These are phyloP conservation scores for Coemansia sp. DNA, from an alignment of 192 early-diverging fungal species.

Conservation along the genomic window DNA sequence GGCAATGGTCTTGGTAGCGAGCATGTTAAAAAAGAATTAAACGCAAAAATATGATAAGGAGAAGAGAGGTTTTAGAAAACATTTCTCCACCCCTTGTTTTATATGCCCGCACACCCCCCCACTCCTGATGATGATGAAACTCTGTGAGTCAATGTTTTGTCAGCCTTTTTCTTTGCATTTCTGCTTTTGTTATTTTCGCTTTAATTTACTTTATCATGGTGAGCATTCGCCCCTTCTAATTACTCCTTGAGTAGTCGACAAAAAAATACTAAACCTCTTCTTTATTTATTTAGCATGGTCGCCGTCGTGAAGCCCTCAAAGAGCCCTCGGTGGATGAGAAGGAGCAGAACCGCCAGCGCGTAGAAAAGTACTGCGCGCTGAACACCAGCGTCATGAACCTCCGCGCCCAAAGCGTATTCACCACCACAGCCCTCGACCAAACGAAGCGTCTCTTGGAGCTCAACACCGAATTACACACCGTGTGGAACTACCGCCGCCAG, in stretches of 20 bases:
- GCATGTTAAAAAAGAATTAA: constrained; percentile 7
- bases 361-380: constrained; percentile 44
- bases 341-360: constrained; percentile 30
- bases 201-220: constrained; percentile 16
- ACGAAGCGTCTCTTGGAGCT: constrained; percentile 72
- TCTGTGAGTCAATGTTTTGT: not conserved
- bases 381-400: constrained; percentile 32
- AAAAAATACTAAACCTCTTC: not conserved
- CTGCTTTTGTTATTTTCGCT: constrained; percentile 23
- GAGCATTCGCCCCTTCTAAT: not conserved
- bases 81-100: not conserved
- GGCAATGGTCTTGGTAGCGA: constrained; percentile 15
- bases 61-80: not conserved
- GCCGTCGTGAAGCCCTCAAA: constrained; percentile 27
- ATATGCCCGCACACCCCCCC: not conserved
- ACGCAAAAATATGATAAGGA: not conserved
- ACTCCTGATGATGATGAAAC: not conserved
- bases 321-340: constrained; percentile 31
- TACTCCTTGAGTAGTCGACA: not conserved
- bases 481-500: constrained; percentile 90
- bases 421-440: constrained; percentile 57
- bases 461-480: constrained; percentile 92
- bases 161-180: not conserved
- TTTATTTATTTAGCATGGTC: constrained; percentile 34
- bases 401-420: constrained; percentile 14